Evolutionary conservation across 768 basidiomycete genomes (phyloP).

Genomic region (Agaricus sinodeliciosus): DNA sequence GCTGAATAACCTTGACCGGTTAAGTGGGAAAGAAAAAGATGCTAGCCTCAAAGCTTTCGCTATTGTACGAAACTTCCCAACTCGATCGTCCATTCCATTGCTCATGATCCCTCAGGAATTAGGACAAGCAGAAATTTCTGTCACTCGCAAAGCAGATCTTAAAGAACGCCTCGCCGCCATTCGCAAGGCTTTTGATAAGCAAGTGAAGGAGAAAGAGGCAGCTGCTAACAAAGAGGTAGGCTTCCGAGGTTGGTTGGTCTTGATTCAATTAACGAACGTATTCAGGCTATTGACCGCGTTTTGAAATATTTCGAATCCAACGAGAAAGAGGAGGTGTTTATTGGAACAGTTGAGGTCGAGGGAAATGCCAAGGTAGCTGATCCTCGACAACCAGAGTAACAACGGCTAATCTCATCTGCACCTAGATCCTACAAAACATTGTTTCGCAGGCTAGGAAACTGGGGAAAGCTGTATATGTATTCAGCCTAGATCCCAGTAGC

Average conservation of each 20-base stretch:
- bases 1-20: conserved; percentile 53
- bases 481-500: conserved; percentile 65
- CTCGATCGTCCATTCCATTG: not conserved
- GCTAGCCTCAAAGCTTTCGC: conserved; percentile 75
- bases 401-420: conserved; percentile 2
- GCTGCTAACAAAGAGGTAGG: conserved; percentile 71
- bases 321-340: conserved; percentile 59
- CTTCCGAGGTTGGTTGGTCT: not conserved
- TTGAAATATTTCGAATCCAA: conserved; percentile 73
- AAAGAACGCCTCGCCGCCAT: conserved; percentile 65
- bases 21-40: conserved; percentile 79
- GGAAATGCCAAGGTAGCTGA: conserved; percentile 75
- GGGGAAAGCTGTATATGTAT: conserved; percentile 80
- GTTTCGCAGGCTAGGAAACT: conserved; percentile 74
- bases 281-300: conserved; percentile 65
- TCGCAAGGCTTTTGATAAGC: conserved; percentile 81
- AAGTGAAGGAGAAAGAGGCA: conserved; percentile 75
- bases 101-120: conserved; percentile 58
- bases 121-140: conserved; percentile 82
- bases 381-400: not conserved
- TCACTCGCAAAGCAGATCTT: conserved; percentile 74
- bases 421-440: conserved; percentile 69
- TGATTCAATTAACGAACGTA: not conserved
- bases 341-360: conserved; percentile 66
- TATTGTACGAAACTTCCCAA: conserved; percentile 44